phyloP scores from a whole-genome alignment of 192 early-diverging fungal genomes.

The Entrophospora sp. region DNA sequence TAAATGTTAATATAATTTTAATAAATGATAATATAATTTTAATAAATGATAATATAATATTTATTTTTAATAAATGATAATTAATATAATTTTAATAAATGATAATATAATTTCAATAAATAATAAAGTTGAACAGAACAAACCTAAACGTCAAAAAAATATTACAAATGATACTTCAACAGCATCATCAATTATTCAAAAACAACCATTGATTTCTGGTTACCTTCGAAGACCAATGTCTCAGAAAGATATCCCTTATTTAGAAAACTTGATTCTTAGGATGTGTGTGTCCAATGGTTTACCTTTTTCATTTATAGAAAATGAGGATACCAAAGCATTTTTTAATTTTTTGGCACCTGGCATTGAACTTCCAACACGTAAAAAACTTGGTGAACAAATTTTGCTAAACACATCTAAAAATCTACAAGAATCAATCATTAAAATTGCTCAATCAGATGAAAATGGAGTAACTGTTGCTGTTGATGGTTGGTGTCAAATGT shows the following conservation, averaged over 20 bases:
- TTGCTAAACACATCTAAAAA: neutral
- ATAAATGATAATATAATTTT: too few species aligned
- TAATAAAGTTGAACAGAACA: too few species aligned
- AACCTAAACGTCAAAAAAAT: too few species aligned
- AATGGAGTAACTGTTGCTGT: neutral
- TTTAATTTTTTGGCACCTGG: neutral
- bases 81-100: too few species aligned
- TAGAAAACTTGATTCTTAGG: neutral
- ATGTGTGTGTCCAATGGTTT: neutral
- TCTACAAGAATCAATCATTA: neutral
- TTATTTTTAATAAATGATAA: too few species aligned
- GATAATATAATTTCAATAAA: too few species aligned
- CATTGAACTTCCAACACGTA: neutral
- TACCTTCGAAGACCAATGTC: neutral
- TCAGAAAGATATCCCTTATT: neutral
- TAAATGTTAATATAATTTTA: too few species aligned
- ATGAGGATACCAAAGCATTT: neutral
- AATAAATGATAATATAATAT: too few species aligned
- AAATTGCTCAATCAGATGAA: neutral
- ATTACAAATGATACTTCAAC: too few species aligned
- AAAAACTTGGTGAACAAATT: neutral
- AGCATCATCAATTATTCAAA: too few species aligned
- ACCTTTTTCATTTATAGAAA: neutral
- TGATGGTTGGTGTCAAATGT: neutral
- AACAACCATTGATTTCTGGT: neutral